Evolutionary conservation across 306 rosid genomes (phyloP), one percentile per base, ranked within the genome.

Genomic region (Quercus bicolor): DNA sequence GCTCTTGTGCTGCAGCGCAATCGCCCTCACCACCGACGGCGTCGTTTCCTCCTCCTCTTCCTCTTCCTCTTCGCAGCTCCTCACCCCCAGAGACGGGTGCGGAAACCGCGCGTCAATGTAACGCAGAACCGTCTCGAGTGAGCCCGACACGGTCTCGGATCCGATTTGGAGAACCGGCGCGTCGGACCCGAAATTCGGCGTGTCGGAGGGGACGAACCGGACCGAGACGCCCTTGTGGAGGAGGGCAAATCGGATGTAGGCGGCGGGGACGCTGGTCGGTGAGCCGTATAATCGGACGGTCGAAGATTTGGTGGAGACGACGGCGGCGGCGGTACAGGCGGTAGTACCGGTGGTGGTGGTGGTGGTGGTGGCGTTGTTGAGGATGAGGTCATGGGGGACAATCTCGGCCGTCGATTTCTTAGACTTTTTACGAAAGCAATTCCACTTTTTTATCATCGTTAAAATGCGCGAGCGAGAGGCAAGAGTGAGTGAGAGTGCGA

Each of bases 391-490:
- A 21, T 84, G 97, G 8, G 97, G 93, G 6, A 87, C 92, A 75
- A 90, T 86, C 91, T 93, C 98, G 11, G 97, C 92, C 85, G 94
- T 78, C 26, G 87, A 79, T 81, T 88, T 91, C 70, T 84, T 86
- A 73, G 89, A 70, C 77, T 78, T 87, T 14, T 48, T 48, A 12
- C 28, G 21, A 2, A 54, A 8, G 80, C 98, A 93, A 82, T 88
- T 93, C 29, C 98, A 97, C 98, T 91, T 93, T 52, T 48, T 10
- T 21, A 19, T 40, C 16, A 8, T 40, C 45, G 12, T 40, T 40
- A 40, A 33, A 33, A 40, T 0, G 45, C 45, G 45, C 45, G 45
- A 2, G 45, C 3, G 45, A 40, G 45, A 8, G 10, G 2, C 2
- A 7, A 1, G 43, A 34, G 40, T 6, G 45, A 37, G 45, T 6